These are phyloP conservation scores for Harringtonia aguacate DNA, from an alignment of 2,329 filamentous ascomycete genomes.

Conservation along the genomic window DNA sequence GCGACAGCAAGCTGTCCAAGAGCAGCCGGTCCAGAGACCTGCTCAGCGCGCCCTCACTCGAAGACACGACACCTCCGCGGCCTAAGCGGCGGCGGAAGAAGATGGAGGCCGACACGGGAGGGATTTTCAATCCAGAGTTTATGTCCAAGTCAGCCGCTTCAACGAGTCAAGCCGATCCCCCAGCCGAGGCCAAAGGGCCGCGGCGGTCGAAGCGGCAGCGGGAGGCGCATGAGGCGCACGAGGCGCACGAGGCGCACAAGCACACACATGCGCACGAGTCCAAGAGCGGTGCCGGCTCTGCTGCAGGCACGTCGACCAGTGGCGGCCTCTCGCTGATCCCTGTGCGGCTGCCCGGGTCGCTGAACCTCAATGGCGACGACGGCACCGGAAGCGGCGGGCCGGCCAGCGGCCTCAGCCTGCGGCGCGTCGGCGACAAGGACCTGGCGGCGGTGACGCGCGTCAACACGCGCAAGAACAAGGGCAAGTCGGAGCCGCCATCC, in stretches of 20 bases:
- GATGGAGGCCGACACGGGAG: slow-evolving; percentile 16
- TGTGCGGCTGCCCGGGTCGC: slow-evolving; percentile 20
- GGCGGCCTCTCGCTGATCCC: slow-evolving; percentile 17
- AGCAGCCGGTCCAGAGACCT: slow-evolving; percentile 2
- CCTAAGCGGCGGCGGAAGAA: slow-evolving; percentile 20
- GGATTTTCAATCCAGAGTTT: slow-evolving; percentile 17
- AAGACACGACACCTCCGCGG: slow-evolving; percentile 15
- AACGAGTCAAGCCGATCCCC: background rate
- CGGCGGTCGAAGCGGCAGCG: slow-evolving; percentile 8
- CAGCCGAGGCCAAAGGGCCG: background rate
- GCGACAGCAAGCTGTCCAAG: background rate
- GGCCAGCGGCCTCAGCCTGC: slow-evolving; percentile 10
- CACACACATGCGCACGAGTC: slow-evolving; percentile 13
- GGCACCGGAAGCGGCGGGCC: too few species aligned
- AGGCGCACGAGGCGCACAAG: too few species aligned
- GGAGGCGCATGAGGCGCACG: too few species aligned
- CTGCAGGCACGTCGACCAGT: too few species aligned
- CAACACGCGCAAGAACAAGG: slow-evolving; percentile 36
- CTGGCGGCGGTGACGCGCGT: slow-evolving; percentile 28
- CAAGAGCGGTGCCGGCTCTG: slow-evolving; percentile 10
- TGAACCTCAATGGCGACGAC: slow-evolving; percentile 16
- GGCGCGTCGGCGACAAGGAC: slow-evolving; percentile 28
- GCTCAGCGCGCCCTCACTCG: slow-evolving; percentile 15
- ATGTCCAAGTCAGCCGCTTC: background rate
- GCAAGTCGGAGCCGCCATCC: slow-evolving; percentile 21